Evolutionary conservation across 306 rosid genomes (phyloP), one percentile per base, ranked within the genome.

Genomic region (Aeschynomene evenia): DNA sequence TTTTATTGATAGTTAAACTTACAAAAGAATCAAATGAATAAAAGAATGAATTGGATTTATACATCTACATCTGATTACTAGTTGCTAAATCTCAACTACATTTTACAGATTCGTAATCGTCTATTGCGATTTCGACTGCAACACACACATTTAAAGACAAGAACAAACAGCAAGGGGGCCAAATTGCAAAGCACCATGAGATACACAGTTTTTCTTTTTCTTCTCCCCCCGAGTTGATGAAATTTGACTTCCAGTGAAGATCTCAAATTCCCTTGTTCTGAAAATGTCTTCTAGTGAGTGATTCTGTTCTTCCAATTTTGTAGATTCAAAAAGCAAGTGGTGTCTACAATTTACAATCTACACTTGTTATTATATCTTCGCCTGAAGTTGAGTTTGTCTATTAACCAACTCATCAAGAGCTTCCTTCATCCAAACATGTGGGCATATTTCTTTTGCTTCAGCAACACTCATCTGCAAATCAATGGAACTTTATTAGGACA

Each of bases 371-470:
- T 75, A 16, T 21, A 69, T 33, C 28, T 21, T 53, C 13, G 54
- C 68, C 67, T 49, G 58, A n/a, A 29, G 31, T 11, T 78, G 78
- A 64, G 20, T 72, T 72, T 68, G 88, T 70, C 85, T 74, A 15
- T n/a, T 54, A 11, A 90, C 78, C 72, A 93, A 85, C 52, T 6
- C 26, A 19, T 90, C 86, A 64, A 93, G 81, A 70, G 98, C 97
- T 51, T 86, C 97, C 62, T 75, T 90, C 98, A 93, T 93, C 98
- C 98, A 93, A 43, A 28, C n/a, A 50, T 82, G 78, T n/a, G 90
- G 93, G 69, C 98, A 93, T 26, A 76, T 83, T 83, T 90, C 91
- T 81, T 83, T 87, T 50, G 96, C 98, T 55, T 89, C 86, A 39
- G 74, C 84, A 67, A 87, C 88, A 66, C 79, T 77, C 86, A 89